Evolutionary conservation across 2,329 filamentous ascomycete genomes (phyloP), one percentile per base, ranked within the genome.

Genomic region (Pseudopyricularia javanii): DNA sequence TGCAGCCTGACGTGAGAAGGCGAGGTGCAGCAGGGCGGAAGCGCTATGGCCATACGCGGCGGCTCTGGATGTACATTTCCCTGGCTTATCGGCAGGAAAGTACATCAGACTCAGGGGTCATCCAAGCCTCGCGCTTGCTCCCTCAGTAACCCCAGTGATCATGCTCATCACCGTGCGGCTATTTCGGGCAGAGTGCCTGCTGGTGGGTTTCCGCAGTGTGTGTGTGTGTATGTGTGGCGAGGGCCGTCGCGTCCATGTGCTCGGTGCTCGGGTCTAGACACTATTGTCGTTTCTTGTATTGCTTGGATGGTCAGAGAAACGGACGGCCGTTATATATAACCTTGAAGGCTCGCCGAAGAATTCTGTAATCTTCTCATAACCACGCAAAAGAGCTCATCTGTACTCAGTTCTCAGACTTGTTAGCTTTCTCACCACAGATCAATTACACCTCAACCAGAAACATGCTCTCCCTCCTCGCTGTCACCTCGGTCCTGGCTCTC

Each of bases 401-500:
- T 26, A 24, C 12, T 24, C 8, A 24, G 20, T 24, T 6, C 11
- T 24, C 17, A 45, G 40, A 45, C 40, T 24, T 30, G 24, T 45
- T 4, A 45, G 40, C 22, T 24, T 45, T 45, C 12, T 45, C 20
- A 24, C 20, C 40, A 45, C 24, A 49, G 32, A 24, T n/a, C 33
- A 24, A 20, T 17, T 14, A 50, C 17, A 26, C 35, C 22, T 6
- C 32, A n/a, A 24, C 6, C 49, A 30, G 28, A 50, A 37, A 50
- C 5, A 57, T 57, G 56, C 40, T 50, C 26, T 55, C 54, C 28
- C 22, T 51, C 9, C 49, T 54, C 15, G 37, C 28, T 49, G 14
- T 53, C 33, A 48, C 50, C 22, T 53, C 55, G 17, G 34, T 37
- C 37, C 37, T 57, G 30, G 56, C 50, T 12, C 32, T 53, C 11